These are phyloP conservation scores for Pestalotiopsis sp. DNA, from an alignment of 2,329 filamentous ascomycete species.

Conservation along the genomic window DNA sequence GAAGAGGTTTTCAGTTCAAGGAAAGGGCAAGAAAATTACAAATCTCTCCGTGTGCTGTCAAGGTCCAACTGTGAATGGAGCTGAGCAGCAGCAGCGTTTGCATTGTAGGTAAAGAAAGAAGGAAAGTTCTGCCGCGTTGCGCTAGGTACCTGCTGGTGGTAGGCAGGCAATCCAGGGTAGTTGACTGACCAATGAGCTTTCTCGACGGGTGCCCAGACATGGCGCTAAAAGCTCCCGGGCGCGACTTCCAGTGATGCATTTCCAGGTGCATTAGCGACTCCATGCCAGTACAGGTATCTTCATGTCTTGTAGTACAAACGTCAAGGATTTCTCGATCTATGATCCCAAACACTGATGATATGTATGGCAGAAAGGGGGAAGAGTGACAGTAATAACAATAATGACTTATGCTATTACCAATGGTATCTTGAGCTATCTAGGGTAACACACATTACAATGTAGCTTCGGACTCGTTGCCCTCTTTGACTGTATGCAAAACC, in stretches of 20 bases:
- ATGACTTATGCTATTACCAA: neutral
- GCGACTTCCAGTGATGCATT: no score
- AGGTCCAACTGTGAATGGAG: no score
- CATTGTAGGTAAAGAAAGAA: neutral
- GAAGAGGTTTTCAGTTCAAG: no score
- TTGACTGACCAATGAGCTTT: no score
- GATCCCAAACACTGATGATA: no score
- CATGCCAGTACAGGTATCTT: no score
- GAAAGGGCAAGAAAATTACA: neutral
- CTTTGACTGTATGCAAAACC: neutral
- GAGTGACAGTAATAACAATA: neutral
- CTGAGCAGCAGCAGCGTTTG: neutral
- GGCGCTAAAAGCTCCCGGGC: no score
- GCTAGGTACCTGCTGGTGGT: neutral
- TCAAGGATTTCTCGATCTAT: no score
- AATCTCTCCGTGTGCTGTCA: neutral
- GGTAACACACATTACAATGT: neutral
- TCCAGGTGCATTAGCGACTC: no score
- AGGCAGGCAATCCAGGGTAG: neutral
- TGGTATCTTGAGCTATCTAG: neutral
- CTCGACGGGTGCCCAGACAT: no score
- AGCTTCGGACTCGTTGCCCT: neutral
- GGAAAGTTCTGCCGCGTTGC: neutral
- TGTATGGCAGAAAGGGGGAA: neutral
- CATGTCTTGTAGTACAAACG: no score